Conservation (phyloP, 2,329 filamentous ascomycete species). For the Aspergillus pseudoglaucus region DNA sequence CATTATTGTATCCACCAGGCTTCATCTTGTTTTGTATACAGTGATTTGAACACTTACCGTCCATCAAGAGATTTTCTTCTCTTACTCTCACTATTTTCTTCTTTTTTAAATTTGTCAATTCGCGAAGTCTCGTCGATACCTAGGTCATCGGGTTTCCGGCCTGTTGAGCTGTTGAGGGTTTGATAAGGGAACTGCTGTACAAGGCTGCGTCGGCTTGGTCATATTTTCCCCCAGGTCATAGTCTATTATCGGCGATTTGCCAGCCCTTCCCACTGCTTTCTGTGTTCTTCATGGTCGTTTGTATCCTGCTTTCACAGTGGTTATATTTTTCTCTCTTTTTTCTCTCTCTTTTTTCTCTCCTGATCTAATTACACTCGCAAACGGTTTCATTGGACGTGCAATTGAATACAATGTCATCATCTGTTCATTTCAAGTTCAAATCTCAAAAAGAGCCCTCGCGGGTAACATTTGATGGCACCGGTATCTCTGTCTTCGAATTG, state of each 20-base stretch:
- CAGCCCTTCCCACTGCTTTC: slow-evolving; percentile 10
- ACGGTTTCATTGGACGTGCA: slow-evolving; percentile 23
- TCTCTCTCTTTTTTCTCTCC: slow-evolving; percentile 14
- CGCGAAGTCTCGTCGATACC: slow-evolving; percentile 18
- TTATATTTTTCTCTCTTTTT: slow-evolving; percentile 14
- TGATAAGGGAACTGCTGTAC: slow-evolving; percentile 4
- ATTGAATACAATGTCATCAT: slow-evolving; percentile 72
- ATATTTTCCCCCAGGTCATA: slow-evolving; percentile 10
- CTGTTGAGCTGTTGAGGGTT: slow-evolving; percentile 4
- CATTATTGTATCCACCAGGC: slow-evolving; percentile 23
- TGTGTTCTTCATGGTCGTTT: slow-evolving; percentile 15
- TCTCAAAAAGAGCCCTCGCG: slow-evolving; percentile 92
- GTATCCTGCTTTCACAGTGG: slow-evolving; percentile 21
- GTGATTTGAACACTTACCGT: slow-evolving; percentile 20
- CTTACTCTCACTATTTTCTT: too few species aligned
- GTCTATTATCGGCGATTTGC: slow-evolving; percentile 10
- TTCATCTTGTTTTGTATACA: slow-evolving; percentile 30
- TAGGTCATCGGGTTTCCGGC: slow-evolving; percentile 14
- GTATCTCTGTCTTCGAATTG: slow-evolving; percentile 95
- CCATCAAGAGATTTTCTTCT: slow-evolving; percentile 12
- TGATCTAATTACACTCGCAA: slow-evolving; percentile 24
- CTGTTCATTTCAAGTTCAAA: slow-evolving; percentile 99
- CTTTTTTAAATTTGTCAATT: slow-evolving; percentile 19
- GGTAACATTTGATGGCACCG: slow-evolving; percentile 94
- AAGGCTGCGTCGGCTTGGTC: slow-evolving; percentile 2